These are phyloP conservation scores for Citrus medica DNA, from an alignment of 345 rosid species.

Conservation along the genomic window DNA sequence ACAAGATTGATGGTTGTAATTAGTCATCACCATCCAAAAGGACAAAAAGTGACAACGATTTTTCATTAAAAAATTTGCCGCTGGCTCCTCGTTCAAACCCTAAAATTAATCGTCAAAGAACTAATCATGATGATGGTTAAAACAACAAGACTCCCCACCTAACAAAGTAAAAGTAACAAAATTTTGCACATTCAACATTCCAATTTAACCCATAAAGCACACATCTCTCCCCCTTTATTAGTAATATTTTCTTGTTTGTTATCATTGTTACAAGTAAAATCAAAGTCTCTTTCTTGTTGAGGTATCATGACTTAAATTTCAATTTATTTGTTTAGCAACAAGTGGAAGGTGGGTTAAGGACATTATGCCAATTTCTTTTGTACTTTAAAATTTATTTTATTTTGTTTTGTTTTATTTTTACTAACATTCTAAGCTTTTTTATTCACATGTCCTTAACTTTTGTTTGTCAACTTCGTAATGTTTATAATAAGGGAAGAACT, in stretches of 20 bases:
- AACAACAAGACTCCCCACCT: constrained; percentile 8
- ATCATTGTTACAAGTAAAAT: constrained; percentile 5
- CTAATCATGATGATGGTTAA: constrained; percentile 2
- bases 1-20: too few species aligned
- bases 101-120: constrained; percentile 4
- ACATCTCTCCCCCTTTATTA: not conserved
- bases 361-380: not conserved
- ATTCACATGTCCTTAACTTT: not conserved
- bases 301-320: constrained; percentile 13
- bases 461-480: not conserved
- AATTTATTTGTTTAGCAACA: constrained; percentile 7
- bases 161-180: constrained; percentile 10
- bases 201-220: not conserved
- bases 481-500: not conserved
- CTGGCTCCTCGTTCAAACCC: constrained; percentile 5
- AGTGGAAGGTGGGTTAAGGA: not conserved
- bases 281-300: constrained; percentile 14
- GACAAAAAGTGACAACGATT: not conserved
- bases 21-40: not conserved
- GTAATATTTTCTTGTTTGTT: not conserved
- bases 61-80: not conserved
- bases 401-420: too few species aligned
- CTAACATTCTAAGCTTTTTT: not conserved
- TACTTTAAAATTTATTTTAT: not conserved
- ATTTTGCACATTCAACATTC: not conserved